A percentile compares a stretch with the other conserved stretches of the same genome.
Evolutionary conservation across 2,329 filamentous ascomycete species (phyloP).

Genomic region (Metarhizium rileyi): DNA sequence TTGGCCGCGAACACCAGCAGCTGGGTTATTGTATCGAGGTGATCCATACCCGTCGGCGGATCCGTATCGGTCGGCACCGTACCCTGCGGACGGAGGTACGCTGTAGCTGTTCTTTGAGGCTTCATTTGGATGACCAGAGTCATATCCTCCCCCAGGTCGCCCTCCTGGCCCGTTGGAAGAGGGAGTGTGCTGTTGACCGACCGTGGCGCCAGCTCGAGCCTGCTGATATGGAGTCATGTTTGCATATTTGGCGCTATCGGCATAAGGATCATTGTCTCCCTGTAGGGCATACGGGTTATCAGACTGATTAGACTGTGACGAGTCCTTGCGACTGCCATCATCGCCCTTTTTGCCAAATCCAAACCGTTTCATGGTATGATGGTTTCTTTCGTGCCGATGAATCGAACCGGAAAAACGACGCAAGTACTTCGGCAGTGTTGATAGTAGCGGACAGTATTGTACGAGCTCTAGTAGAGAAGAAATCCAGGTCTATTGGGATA

Average conservation of each 20-base stretch:
- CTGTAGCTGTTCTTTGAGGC: slow-evolving; percentile 12
- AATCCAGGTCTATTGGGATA: no score
- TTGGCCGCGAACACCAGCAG: slow-evolving; percentile 32
- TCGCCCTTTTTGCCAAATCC: slow-evolving; percentile 47
- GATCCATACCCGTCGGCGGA: slow-evolving; percentile 40
- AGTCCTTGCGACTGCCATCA: slow-evolving; percentile 41
- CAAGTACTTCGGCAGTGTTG: neutral
- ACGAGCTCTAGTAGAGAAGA: neutral
- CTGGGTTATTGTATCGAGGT: slow-evolving; percentile 32
- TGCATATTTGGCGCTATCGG: slow-evolving; percentile 36
- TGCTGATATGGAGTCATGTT: slow-evolving; percentile 37
- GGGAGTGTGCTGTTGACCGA: slow-evolving; percentile 21
- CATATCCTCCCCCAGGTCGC: slow-evolving; percentile 7
- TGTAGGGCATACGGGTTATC: slow-evolving; percentile 51
- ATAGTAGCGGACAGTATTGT: neutral
- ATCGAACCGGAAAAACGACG: neutral
- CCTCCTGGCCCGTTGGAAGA: slow-evolving; percentile 17
- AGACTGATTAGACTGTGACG: slow-evolving; percentile 31
- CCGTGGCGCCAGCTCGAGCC: slow-evolving; percentile 26
- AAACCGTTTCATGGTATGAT: slow-evolving; percentile 48
- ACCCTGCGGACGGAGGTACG: slow-evolving; percentile 28
- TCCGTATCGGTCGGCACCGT: slow-evolving; percentile 44
- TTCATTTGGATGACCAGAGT: slow-evolving; percentile 6
- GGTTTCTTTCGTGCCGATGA: neutral
- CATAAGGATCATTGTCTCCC: slow-evolving; percentile 43